Conservation (phyloP, 495 filamentous ascomycete genomes). For the Darksidea phi region DNA sequence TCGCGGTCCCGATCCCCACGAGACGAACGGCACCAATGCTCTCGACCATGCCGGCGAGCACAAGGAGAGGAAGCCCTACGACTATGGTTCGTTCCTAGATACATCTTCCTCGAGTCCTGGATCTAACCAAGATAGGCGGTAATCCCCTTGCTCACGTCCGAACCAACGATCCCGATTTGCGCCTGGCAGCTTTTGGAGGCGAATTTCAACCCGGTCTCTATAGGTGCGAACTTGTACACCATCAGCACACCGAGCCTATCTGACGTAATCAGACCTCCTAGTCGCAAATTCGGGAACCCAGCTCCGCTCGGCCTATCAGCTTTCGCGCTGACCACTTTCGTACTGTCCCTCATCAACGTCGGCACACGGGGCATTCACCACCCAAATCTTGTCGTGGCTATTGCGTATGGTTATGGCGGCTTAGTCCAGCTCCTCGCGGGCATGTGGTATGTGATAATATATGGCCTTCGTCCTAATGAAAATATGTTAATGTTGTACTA, state of each 20-base stretch:
- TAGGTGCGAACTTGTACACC: slow-evolving; percentile 41
- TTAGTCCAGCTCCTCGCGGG: slow-evolving; percentile 89
- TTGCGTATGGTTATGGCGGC: slow-evolving; percentile 57
- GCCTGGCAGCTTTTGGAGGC: slow-evolving; percentile 84
- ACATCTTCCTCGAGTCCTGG: not conserved
- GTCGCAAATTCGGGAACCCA: slow-evolving; percentile 63
- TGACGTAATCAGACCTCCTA: slow-evolving; percentile 50
- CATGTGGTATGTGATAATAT: slow-evolving; percentile 99
- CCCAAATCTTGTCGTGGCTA: slow-evolving; percentile 47
- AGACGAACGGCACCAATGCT: slow-evolving; percentile 30
- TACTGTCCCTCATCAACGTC: slow-evolving; percentile 83
- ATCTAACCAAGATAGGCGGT: slow-evolving; percentile 43
- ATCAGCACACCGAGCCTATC: not conserved
- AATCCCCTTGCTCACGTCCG: slow-evolving; percentile 73
- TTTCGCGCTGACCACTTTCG: slow-evolving; percentile 96
- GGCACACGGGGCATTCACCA: slow-evolving; percentile 54
- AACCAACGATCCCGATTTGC: slow-evolving; percentile 55
- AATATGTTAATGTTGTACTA: no score
- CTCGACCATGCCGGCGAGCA: slow-evolving; percentile 21
- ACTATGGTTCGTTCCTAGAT: slow-evolving; percentile 32
- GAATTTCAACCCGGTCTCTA: slow-evolving; percentile 95
- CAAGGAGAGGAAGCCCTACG: slow-evolving; percentile 35
- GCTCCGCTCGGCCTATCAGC: slow-evolving; percentile 72
- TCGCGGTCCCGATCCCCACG: not conserved
- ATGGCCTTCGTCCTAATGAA: no score